Evolutionary conservation across 352 stramenopile genomes (phyloP).

Genomic region (Globisporangium abappressorium): DNA sequence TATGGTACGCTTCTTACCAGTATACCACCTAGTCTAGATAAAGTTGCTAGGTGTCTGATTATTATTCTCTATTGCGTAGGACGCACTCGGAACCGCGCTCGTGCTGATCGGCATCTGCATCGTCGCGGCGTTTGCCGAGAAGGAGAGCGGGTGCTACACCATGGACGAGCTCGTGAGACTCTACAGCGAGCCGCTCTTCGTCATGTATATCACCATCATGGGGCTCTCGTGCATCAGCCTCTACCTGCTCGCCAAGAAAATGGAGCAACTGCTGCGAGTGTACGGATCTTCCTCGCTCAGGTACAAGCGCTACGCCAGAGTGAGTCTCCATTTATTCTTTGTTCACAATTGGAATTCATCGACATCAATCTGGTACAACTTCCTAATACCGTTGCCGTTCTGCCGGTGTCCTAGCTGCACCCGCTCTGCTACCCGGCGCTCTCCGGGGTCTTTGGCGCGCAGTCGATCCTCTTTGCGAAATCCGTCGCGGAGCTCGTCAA

Average conservation of each 20-base stretch:
- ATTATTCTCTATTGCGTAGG: conserved; percentile 12
- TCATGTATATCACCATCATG: conserved; percentile 66
- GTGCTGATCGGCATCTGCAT: conserved; percentile 75
- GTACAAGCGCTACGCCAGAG: conserved; percentile 53
- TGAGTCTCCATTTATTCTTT: conserved; percentile 1
- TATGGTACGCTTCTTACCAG: conserved; percentile 15
- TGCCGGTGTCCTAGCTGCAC: conserved; percentile 32
- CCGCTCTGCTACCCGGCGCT: conserved; percentile 70
- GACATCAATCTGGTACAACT: not conserved
- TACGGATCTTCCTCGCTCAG: conserved; percentile 38
- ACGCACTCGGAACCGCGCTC: conserved; percentile 62
- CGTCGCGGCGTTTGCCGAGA: conserved; percentile 76
- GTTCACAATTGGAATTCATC: not conserved
- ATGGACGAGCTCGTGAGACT: conserved; percentile 66
- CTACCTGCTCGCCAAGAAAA: conserved; percentile 37
- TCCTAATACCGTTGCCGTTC: not conserved
- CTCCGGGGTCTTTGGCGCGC: conserved; percentile 71
- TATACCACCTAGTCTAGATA: not conserved
- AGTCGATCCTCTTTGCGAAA: conserved; percentile 84
- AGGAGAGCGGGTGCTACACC: conserved; percentile 75
- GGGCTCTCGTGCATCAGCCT: conserved; percentile 29
- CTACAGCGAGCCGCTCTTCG: conserved; percentile 60
- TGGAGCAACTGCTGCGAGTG: conserved; percentile 39
- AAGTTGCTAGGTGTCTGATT: not conserved
- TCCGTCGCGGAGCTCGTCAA: conserved; percentile 82